Conservation (phyloP, 2,329 filamentous ascomycete species). For the Leptographium radiaticola region DNA sequence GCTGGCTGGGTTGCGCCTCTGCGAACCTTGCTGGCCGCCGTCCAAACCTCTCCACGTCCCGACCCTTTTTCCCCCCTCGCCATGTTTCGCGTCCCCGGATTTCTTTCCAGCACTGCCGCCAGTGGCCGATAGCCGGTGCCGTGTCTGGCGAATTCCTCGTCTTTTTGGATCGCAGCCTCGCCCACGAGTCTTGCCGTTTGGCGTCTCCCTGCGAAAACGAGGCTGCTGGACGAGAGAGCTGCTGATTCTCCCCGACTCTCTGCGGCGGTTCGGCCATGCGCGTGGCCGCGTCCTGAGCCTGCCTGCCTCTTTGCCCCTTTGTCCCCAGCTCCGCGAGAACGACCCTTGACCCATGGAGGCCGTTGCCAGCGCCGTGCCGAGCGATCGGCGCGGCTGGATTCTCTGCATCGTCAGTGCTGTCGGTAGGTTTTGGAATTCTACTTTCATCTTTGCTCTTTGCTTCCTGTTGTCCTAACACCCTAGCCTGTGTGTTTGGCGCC, state of each 20-base stretch:
- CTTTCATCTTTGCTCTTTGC: neutral
- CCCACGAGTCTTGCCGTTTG: neutral
- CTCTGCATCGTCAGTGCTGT: slow-evolving; percentile 74
- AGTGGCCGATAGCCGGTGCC: no score
- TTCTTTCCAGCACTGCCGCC: no score
- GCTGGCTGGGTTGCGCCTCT: neutral
- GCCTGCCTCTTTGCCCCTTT: no score
- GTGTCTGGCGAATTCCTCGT: neutral
- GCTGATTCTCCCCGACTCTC: no score
- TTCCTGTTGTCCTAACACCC: slow-evolving; percentile 7
- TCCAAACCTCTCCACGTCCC: neutral
- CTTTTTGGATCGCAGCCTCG: neutral
- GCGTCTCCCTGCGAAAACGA: no score
- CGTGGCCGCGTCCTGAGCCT: neutral
- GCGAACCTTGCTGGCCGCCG: slow-evolving; percentile 3
- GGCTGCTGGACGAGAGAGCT: no score
- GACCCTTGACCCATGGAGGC: slow-evolving; percentile 1
- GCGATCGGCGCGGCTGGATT: slow-evolving; percentile 88
- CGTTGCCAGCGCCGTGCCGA: slow-evolving; percentile 33
- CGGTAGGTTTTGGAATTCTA: slow-evolving; percentile 29
- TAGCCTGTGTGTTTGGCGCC: slow-evolving; percentile 60
- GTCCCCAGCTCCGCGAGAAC: neutral
- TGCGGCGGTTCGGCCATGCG: neutral
- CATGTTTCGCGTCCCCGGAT: neutral
- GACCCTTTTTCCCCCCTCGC: neutral